Percentiles rank a stretch among this genome's conserved stretches.
Conservation (phyloP, 345 rosid genomes). For the Euphorbia pulcherrima region DNA sequence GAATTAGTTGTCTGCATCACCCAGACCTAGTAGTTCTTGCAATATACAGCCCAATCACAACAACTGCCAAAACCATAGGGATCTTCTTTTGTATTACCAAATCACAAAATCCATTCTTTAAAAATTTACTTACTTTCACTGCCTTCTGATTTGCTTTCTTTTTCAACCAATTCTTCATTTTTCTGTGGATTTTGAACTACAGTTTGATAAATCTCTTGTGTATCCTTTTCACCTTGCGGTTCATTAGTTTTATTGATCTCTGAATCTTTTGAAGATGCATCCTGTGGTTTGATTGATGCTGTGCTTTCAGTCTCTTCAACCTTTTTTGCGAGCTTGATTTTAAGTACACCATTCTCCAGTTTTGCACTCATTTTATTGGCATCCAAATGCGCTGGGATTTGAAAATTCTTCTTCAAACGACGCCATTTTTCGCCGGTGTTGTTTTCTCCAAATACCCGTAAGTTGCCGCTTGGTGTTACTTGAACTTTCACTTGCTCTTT, state of each 20-base stretch:
- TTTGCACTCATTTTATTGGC: conserved; percentile 26
- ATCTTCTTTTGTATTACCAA: background rate
- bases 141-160: too few relatives aligned
- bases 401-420: conserved; percentile 33
- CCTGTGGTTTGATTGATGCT: conserved; percentile 7
- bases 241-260: background rate
- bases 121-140: background rate
- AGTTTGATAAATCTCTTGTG: background rate
- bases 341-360: conserved; percentile 33
- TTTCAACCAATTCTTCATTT: background rate
- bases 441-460: conserved; percentile 35
- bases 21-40: background rate
- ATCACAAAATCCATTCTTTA: background rate
- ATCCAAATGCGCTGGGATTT: conserved; percentile 19
- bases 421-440: conserved; percentile 28
- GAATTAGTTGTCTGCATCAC: background rate
- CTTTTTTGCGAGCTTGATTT: conserved; percentile 27
- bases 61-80: background rate
- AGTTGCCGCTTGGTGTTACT: conserved; percentile 29
- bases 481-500: conserved; percentile 42
- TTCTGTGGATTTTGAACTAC: background rate
- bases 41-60: conserved; percentile 6
- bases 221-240: background rate
- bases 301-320: too few relatives aligned
- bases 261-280: background rate